Percentiles rank a stretch among this genome's conserved stretches.
Evolutionary conservation across 1,284 basidiomycete species (phyloP).

Genomic region (Apiotrichum gamsii): DNA sequence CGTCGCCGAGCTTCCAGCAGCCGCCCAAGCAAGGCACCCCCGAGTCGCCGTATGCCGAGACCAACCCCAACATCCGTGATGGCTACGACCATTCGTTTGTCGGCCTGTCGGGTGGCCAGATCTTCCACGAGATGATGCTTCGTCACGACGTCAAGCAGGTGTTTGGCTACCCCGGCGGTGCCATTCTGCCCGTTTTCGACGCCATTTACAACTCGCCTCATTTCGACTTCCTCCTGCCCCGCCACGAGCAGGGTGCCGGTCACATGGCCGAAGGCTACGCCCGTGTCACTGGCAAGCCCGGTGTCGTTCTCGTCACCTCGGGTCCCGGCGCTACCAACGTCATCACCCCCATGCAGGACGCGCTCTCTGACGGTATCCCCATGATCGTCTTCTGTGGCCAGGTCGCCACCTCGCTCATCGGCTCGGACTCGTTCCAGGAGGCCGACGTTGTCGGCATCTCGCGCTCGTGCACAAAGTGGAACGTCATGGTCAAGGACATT

Average conservation of each 20-base stretch:
- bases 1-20: constrained; percentile 45
- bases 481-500: constrained; percentile 99
- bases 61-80: constrained; percentile 17
- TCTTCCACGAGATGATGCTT: constrained; percentile 99
- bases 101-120: constrained; percentile 90
- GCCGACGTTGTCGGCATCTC: constrained; percentile 96
- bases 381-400: constrained; percentile 95
- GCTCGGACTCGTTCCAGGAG: constrained; percentile 97
- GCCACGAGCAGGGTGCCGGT: constrained; percentile 96
- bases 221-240: constrained; percentile 91
- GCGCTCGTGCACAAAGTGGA: constrained; percentile 97
- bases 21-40: constrained; percentile 34
- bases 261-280: constrained; percentile 99
- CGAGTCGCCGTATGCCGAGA: constrained; percentile 18
- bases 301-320: constrained; percentile 94
- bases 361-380: constrained; percentile 88
- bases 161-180: constrained; percentile 96
- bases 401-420: constrained; percentile 96
- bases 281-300: constrained; percentile 93
- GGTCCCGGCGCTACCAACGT: constrained; percentile 98
- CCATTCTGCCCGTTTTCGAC: constrained; percentile 97
- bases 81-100: constrained; percentile 57
- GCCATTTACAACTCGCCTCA: constrained; percentile 95
- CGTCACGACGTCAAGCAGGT: constrained; percentile 93
- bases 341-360: constrained; percentile 96